Percentiles rank a stretch among this genome's conserved stretches.
Evolutionary conservation across 2,329 filamentous ascomycete genomes (phyloP).

Genomic region (Diaporthe aspalathi): DNA sequence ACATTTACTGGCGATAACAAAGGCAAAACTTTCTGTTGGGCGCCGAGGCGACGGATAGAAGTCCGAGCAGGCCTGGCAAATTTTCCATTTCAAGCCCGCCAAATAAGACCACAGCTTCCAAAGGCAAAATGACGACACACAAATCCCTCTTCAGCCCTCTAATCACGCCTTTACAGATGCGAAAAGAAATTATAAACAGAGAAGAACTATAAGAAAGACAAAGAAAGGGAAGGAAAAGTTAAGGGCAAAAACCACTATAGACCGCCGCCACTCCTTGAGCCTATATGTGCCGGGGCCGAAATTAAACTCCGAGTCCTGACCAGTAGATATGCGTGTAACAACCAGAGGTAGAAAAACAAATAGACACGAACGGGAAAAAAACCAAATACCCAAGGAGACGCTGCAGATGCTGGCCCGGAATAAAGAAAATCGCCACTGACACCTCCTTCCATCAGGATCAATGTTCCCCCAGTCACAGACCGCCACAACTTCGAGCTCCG

Average conservation of each 20-base stretch:
- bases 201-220: background rate
- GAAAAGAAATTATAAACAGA: conserved; percentile 8
- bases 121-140: background rate
- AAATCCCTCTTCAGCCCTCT: background rate
- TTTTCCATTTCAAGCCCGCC: conserved; percentile 14
- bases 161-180: conserved; percentile 21
- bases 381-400: conserved; percentile 3
- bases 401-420: conserved; percentile 16
- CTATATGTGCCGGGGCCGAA: background rate
- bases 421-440: background rate
- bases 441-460: background rate
- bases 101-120: conserved; percentile 5
- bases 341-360: background rate
- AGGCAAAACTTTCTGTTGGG: background rate
- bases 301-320: conserved; percentile 20
- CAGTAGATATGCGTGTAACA: conserved; percentile 14
- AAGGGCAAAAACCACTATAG: background rate
- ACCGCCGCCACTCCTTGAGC: background rate
- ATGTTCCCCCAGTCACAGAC: background rate
- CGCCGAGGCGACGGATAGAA: conserved; percentile 22
- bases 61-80: conserved; percentile 21
- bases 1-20: background rate
- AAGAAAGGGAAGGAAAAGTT: background rate
- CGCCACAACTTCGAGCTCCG: background rate
- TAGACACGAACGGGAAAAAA: no score